Percentiles rank a stretch among this genome's conserved stretches.
Conservation (phyloP, 371 early-diverging fungal species). For the Coemansia sp. region DNA sequence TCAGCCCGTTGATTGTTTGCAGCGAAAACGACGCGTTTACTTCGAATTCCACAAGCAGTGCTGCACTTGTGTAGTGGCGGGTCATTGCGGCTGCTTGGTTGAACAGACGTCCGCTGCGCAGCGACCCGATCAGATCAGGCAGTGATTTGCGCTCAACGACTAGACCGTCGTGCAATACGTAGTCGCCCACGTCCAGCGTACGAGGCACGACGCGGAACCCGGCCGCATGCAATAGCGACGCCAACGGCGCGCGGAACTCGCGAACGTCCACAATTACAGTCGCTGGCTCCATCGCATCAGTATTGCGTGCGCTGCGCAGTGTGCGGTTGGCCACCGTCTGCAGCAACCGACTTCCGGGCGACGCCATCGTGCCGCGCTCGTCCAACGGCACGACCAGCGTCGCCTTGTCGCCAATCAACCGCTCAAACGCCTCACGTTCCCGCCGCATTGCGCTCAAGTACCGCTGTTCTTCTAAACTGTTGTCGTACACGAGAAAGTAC, state of each 20-base stretch:
- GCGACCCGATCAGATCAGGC: slow-evolving; percentile 82
- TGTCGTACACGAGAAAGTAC: slow-evolving; percentile 89
- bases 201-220: slow-evolving; percentile 77
- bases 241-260: slow-evolving; percentile 92
- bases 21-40: slow-evolving; percentile 78
- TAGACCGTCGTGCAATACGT: slow-evolving; percentile 82
- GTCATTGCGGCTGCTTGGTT: slow-evolving; percentile 92
- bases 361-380: slow-evolving; percentile 5
- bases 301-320: slow-evolving; percentile 19
- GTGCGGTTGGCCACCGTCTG: slow-evolving; percentile 12
- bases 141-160: slow-evolving; percentile 96
- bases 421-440: slow-evolving; percentile 95
- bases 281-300: background rate
- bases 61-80: slow-evolving; percentile 73
- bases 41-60: slow-evolving; percentile 95
- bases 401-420: slow-evolving; percentile 86
- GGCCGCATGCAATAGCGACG: slow-evolving; percentile 81
- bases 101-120: slow-evolving; percentile 88
- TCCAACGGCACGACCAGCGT: slow-evolving; percentile 56
- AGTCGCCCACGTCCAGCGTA: slow-evolving; percentile 95
- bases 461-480: slow-evolving; percentile 94
- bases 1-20: slow-evolving; percentile 59
- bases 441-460: slow-evolving; percentile 80
- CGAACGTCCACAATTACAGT: slow-evolving; percentile 89
- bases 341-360: slow-evolving; percentile 15